These are phyloP conservation scores for Lenwebbia sp. DNA, from an alignment of 345 rosid genomes.

Conservation along the genomic window DNA sequence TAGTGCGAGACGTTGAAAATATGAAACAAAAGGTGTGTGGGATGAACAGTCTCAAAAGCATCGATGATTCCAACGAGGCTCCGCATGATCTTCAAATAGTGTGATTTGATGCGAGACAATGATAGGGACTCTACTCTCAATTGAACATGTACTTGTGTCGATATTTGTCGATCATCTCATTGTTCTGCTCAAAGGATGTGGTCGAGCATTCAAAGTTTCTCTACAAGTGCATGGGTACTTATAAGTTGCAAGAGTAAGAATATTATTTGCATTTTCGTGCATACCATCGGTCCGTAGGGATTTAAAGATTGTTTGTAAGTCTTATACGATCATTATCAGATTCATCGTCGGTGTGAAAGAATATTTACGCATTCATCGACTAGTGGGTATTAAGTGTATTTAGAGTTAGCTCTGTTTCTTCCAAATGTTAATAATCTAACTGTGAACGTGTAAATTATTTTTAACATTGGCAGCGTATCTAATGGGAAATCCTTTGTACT, in stretches of 20 bases:
- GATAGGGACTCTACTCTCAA: background rate
- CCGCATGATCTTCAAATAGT: background rate
- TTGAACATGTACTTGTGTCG: background rate
- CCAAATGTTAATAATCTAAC: background rate
- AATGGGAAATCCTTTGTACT: background rate
- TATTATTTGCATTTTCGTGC: background rate
- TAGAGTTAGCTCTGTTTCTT: background rate
- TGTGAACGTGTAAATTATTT: too few species aligned
- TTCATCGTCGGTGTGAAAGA: background rate
- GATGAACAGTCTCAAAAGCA: background rate
- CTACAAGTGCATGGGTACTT: background rate
- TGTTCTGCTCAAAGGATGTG: background rate
- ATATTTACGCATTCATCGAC: background rate
- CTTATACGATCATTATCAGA: rapidly evolving
- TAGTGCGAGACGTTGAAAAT: background rate
- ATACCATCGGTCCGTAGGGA: background rate
- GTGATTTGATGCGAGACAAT: background rate
- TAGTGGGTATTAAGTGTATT: background rate
- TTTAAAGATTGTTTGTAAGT: background rate
- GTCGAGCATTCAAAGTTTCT: background rate
- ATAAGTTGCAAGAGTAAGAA: background rate
- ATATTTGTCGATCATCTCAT: background rate
- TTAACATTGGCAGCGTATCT: background rate
- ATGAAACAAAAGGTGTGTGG: background rate
- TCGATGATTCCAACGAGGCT: background rate